phyloP scores from a whole-genome alignment of 2,329 filamentous ascomycete genomes.

The Penicillium brevicompactum region DNA sequence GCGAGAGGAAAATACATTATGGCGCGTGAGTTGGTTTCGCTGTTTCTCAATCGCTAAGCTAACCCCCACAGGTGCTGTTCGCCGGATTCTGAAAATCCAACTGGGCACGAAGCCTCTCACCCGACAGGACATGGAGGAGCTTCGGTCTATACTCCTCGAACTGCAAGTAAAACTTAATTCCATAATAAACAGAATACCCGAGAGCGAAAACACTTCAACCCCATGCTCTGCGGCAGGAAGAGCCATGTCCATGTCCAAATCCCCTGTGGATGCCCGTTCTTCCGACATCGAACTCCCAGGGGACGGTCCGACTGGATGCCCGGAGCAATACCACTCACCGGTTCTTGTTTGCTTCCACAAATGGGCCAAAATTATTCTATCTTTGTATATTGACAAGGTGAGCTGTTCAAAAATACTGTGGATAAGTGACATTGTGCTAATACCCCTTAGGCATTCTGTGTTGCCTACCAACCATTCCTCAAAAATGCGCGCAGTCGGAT shows the following conservation, averaged over 20 bases:
- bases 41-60: not conserved
- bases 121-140: conserved; percentile 47
- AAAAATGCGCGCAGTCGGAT: conserved; percentile 52
- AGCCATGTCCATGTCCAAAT: conserved; percentile 30
- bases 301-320: conserved; percentile 38
- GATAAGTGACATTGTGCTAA: not conserved
- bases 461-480: conserved; percentile 52
- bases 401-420: not conserved
- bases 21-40: conserved; percentile 38
- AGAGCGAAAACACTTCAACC: conserved; percentile 25
- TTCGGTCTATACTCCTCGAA: conserved; percentile 44
- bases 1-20: conserved; percentile 49
- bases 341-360: conserved; percentile 49
- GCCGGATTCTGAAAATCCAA: conserved; percentile 48
- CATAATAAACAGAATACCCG: conserved; percentile 47
- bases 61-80: conserved; percentile 39
- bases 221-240: conserved; percentile 23
- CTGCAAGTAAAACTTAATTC: conserved; percentile 45
- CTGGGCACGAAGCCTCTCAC: conserved; percentile 48
- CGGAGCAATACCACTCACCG: conserved; percentile 47
- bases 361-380: conserved; percentile 49
- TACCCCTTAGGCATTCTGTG: conserved; percentile 43
- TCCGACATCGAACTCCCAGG: conserved; percentile 37
- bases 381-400: conserved; percentile 49
- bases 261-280: conserved; percentile 28